phyloP scores from a whole-genome alignment of 768 basidiomycete genomes.

The Amanita rubescens region DNA sequence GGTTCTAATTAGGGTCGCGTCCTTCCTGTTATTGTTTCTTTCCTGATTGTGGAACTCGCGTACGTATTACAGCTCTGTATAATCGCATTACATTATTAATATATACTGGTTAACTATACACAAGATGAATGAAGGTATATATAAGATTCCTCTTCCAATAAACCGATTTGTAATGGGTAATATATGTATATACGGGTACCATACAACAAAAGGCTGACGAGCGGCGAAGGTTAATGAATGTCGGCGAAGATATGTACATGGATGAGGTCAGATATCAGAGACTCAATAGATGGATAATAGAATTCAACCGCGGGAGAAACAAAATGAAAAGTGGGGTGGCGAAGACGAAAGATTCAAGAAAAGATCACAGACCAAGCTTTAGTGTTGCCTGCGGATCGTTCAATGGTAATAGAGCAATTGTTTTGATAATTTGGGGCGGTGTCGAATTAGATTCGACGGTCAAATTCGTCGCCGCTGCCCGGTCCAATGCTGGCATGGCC shows the following conservation, averaged over 20 bases:
- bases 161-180: conserved; percentile 4
- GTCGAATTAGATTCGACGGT: conserved; percentile 12
- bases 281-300: neutral
- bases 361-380: conserved; percentile 1
- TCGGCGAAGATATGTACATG: neutral
- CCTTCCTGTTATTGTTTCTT: neutral
- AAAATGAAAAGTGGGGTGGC: neutral
- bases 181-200: conserved; percentile 4
- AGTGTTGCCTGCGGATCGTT: neutral
- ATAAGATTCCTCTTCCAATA: neutral
- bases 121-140: conserved; percentile 6
- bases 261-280: neutral
- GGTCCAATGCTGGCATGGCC: conserved; percentile 30
- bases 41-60: neutral
- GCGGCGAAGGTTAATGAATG: neutral
- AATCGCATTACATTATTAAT: conserved; percentile 4
- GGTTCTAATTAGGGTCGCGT: conserved; percentile 1
- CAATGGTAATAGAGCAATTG: neutral
- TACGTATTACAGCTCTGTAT: conserved; percentile 1
- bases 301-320: neutral
- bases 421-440: conserved; percentile 3
- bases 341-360: conserved; percentile 1
- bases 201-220: neutral
- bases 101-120: conserved; percentile 9
- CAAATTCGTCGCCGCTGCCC: conserved; percentile 25